phyloP scores from a whole-genome alignment of 1,284 basidiomycete genomes.

The Austroboletus novae-zelandiae region DNA sequence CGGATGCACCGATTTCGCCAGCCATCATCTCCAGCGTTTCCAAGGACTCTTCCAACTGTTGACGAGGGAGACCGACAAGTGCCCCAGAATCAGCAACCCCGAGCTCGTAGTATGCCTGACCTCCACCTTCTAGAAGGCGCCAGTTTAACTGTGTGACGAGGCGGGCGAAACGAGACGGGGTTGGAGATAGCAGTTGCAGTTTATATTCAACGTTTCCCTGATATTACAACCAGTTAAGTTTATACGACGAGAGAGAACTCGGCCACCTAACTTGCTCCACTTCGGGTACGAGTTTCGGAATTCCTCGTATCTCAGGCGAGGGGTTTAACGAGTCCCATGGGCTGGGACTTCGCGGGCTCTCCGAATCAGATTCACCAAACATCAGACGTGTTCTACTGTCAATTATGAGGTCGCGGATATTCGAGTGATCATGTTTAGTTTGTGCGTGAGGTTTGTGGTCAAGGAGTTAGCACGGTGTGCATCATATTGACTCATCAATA shows the following conservation, averaged over 20 bases:
- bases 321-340: conserved; percentile 77
- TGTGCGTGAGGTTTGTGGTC: neutral
- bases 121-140: conserved; percentile 88
- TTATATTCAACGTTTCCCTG: conserved; percentile 87
- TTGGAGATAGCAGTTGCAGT: conserved; percentile 72
- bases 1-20: conserved; percentile 84
- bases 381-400: conserved; percentile 37
- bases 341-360: conserved; percentile 71
- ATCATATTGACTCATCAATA: no score
- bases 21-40: conserved; percentile 91
- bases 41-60: conserved; percentile 76
- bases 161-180: conserved; percentile 68
- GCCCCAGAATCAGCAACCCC: conserved; percentile 86
- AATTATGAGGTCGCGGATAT: conserved; percentile 37
- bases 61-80: conserved; percentile 74
- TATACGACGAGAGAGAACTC: neutral
- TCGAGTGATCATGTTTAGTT: conserved; percentile 58
- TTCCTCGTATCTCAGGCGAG: conserved; percentile 31
- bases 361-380: conserved; percentile 78
- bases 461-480: no score
- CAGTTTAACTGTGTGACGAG: conserved; percentile 94
- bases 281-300: conserved; percentile 69
- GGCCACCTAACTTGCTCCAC: conserved; percentile 51
- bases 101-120: conserved; percentile 90
- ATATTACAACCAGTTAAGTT: neutral